A percentile compares a stretch with the other conserved stretches of the same genome.
These are phyloP conservation scores for Trichocladium antarcticum DNA, from an alignment of 495 filamentous ascomycete genomes.

Conservation along the genomic window DNA sequence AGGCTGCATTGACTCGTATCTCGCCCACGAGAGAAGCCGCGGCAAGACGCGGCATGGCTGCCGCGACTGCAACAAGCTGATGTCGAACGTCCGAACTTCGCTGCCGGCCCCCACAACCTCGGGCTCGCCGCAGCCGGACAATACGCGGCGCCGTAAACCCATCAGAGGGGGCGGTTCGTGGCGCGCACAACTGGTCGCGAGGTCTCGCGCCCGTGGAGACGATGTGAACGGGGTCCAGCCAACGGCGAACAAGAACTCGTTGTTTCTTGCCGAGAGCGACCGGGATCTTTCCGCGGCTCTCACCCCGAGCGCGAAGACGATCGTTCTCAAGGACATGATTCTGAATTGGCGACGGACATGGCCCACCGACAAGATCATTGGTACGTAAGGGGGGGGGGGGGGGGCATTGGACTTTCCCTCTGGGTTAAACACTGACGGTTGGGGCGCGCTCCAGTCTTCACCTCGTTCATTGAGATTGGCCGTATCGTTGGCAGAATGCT, in stretches of 20 bases:
- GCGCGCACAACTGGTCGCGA: not conserved
- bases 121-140: not conserved
- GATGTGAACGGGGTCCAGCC: slow-evolving; percentile 20
- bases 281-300: slow-evolving; percentile 5
- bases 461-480: slow-evolving; percentile 25
- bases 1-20: slow-evolving; percentile 10
- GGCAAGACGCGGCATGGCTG: not conserved
- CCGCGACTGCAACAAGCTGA: not conserved
- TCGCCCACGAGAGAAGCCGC: not conserved
- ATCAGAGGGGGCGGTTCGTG: no score
- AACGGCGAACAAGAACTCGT: slow-evolving; percentile 2
- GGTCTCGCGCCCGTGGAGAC: slow-evolving; percentile 3
- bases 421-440: no score
- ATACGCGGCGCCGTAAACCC: no score
- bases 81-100: not conserved
- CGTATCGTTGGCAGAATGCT: slow-evolving; percentile 24
- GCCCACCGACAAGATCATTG: slow-evolving; percentile 27
- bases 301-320: slow-evolving; percentile 22
- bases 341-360: slow-evolving; percentile 17
- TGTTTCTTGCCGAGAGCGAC: slow-evolving; percentile 17
- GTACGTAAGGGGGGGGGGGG: no score
- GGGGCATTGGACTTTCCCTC: no score
- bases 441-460: slow-evolving; percentile 30
- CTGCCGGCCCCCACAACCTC: not conserved
- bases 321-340: slow-evolving; percentile 14